Evolutionary conservation across 2,329 filamentous ascomycete genomes (phyloP).

Genomic region (Talaromyces sp.): DNA sequence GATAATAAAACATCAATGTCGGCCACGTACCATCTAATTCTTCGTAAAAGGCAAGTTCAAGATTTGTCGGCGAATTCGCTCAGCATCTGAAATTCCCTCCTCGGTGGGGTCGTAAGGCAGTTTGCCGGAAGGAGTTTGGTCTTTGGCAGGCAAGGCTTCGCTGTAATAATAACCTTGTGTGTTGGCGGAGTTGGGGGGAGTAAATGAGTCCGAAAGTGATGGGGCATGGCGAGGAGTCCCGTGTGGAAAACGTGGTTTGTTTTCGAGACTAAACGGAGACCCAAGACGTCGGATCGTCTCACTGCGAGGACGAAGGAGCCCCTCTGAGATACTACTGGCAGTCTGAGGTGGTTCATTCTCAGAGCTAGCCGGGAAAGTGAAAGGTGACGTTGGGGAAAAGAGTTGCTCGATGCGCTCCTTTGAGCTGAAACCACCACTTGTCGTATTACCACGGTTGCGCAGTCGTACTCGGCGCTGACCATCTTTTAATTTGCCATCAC

Average conservation of each 20-base stretch:
- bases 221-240: constrained; percentile 36
- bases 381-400: constrained; percentile 36
- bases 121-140: constrained; percentile 12
- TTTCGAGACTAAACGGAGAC: constrained; percentile 44
- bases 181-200: constrained; percentile 21
- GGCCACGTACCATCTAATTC: constrained; percentile 12
- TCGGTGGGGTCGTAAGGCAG: constrained; percentile 30
- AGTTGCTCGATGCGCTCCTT: constrained; percentile 50
- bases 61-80: constrained; percentile 36
- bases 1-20: neutral
- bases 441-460: constrained; percentile 58
- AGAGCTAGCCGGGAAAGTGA: constrained; percentile 34
- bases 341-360: constrained; percentile 23
- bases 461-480: constrained; percentile 55
- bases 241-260: constrained; percentile 27
- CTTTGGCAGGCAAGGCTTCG: constrained; percentile 15
- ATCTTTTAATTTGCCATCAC: constrained; percentile 37
- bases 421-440: constrained; percentile 49
- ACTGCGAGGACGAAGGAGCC: constrained; percentile 28
- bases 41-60: constrained; percentile 31
- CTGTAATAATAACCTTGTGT: constrained; percentile 14
- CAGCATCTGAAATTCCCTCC: constrained; percentile 33
- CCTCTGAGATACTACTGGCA: constrained; percentile 20
- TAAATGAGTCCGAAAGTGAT: constrained; percentile 43
- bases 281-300: constrained; percentile 44